Base-by-base conservation (phyloP, 2,329 filamentous ascomycete species). In the Xylariaceae sp. region DNA sequence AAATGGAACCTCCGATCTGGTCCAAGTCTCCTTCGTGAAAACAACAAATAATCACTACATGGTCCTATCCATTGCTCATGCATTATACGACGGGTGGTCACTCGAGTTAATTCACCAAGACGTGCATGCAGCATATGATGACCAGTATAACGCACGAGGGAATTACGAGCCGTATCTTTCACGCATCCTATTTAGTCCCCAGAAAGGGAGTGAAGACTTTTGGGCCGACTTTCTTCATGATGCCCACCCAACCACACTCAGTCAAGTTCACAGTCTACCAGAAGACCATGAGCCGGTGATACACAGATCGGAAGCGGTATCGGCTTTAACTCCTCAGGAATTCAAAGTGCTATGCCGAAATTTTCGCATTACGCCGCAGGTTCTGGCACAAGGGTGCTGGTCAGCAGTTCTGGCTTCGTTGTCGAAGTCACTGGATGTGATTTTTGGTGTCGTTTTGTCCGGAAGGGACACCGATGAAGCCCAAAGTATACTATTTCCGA, bases 21-120 rank as follows among this genome's bases (percentile, higher is more conserved):
- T 87, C 6, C 82, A 85, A 51, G 65, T 88, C 0, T 72, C 70
- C 0, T 73, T 84, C 50, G 73, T 72, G 2, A 65, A 57, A 5
- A 68, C 71, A 1, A 73, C 58, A 2, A 63, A 56, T 14, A 67
- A 65, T 37, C 65, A 57, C 23, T 83, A 80, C 52, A 60, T 87
- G 1, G 67, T 87, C 3, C 70, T 97, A 1, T 93, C 91, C 0
- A 86, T 96, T 40, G 83, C 92, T 0, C 93, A 97, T 72, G 91
- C 92, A 1, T 79, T 96, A 19, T 97, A 97, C 63, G 93, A 97
- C 68, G 93, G 93, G 0, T 92, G 88, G 84, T 96, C 92, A 2
- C 80, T 97, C 12, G 78, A 79, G 2, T 75, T 96, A 16, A 73
- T 97, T 1, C 91, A 95, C 64, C 77, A 81, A 43, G 86, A 95